These are phyloP conservation scores for Keithomyces neogunnii DNA, from an alignment of 2,329 filamentous ascomycete genomes.

Conservation along the genomic window DNA sequence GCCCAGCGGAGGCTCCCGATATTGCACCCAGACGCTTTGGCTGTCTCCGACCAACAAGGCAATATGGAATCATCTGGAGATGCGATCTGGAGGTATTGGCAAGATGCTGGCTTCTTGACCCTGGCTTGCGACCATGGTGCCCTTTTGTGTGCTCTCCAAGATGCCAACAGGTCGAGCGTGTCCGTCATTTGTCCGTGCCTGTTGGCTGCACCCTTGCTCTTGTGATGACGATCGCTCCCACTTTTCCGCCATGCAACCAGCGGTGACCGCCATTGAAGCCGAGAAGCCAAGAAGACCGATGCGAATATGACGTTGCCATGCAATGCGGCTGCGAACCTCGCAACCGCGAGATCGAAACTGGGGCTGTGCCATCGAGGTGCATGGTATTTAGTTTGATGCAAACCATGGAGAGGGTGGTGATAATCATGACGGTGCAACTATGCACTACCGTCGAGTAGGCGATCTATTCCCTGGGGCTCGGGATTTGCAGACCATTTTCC, in stretches of 20 bases:
- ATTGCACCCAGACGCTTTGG: not conserved
- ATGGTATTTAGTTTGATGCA: not conserved
- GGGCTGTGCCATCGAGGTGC: slow-evolving; percentile 8
- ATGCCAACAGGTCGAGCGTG: no score
- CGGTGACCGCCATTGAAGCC: not conserved
- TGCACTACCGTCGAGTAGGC: no score
- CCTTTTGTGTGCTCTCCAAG: no score
- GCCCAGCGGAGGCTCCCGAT: not conserved
- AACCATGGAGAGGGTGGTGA: not conserved
- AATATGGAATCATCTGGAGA: not conserved
- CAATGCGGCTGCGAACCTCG: not conserved
- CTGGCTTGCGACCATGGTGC: not conserved
- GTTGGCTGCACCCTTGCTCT: not conserved
- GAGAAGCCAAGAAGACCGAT: not conserved
- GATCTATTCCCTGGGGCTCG: no score
- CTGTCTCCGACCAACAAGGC: not conserved
- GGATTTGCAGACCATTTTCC: no score
- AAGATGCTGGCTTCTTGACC: not conserved
- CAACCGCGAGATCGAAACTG: slow-evolving; percentile 4
- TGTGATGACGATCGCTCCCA: slow-evolving; percentile 8
- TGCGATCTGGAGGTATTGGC: not conserved
- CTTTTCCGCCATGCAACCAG: slow-evolving; percentile 4
- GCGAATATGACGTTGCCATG: slow-evolving; percentile 2
- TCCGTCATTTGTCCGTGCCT: no score
- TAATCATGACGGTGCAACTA: no score